phyloP scores from a whole-genome alignment of 352 stramenopile genomes.

The Hyaloperonospora arabidopsidis region DNA sequence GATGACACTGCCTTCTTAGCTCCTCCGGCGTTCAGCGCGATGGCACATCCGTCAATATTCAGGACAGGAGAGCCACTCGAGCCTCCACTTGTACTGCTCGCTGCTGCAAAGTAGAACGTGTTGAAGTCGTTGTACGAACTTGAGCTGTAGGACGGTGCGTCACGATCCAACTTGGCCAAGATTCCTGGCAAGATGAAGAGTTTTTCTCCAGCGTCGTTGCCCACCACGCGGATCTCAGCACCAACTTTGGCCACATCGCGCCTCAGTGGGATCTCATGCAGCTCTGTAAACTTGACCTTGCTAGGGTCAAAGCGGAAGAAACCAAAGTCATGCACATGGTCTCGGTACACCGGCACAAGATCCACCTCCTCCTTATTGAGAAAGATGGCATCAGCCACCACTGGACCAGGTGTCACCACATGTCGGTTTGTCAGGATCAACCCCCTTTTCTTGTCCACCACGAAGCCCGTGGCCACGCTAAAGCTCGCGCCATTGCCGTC shows the following conservation, averaged over 20 bases:
- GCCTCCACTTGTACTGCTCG: conserved; percentile 81
- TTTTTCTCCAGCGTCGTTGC: conserved; percentile 90
- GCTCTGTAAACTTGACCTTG: conserved; percentile 81
- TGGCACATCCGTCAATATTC: conserved; percentile 81
- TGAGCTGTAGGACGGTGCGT: conserved; percentile 83
- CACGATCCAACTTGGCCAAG: conserved; percentile 85
- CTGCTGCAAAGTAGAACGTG: conserved; percentile 89
- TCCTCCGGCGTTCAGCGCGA: conserved; percentile 87
- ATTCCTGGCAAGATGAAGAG: conserved; percentile 86
- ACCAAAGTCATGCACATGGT: conserved; percentile 90
- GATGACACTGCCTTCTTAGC: conserved; percentile 83
- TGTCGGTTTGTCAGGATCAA: conserved; percentile 91
- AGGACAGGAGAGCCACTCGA: conserved; percentile 86
- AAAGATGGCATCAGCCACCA: conserved; percentile 88
- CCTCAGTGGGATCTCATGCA: conserved; percentile 83
- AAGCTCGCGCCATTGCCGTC: conserved; percentile 83
- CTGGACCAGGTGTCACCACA: conserved; percentile 83
- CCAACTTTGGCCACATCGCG: conserved; percentile 84
- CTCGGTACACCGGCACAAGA: conserved; percentile 83
- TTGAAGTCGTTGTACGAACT: conserved; percentile 89
- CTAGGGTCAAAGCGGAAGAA: conserved; percentile 86
- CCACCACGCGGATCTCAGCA: conserved; percentile 87
- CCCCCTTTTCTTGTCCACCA: conserved; percentile 83
- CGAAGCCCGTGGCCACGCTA: conserved; percentile 86
- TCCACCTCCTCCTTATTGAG: conserved; percentile 91